Evolutionary conservation across 129 eudicot genomes (phyloP), one percentile per base, ranked within the genome.

Genomic region (Scalesia atractyloides): DNA sequence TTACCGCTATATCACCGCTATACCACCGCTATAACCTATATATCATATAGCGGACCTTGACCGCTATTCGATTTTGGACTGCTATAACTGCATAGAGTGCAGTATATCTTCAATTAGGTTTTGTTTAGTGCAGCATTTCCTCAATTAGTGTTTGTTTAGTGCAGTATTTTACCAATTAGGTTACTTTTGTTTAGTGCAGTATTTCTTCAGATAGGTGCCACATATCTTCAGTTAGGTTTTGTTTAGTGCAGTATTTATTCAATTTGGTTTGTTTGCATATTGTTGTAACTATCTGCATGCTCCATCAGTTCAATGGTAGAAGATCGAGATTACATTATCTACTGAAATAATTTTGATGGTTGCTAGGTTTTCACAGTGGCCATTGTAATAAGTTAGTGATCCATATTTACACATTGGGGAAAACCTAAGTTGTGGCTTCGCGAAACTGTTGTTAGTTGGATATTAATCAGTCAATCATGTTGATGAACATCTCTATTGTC

Each of bases 401-500:
- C 60, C 30, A 8, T 53, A 18, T 17, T 7, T 9, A 53, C 30
- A 53, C 46, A 41, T 41, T 18, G 56, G 56, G 20, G 10, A 41
- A 41, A 50, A 50, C 7, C 20, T n/a, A 50, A 50, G 56, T 50
- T 50, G 20, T 50, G 20, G 56, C 19, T 15, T 50, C 15, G 6
- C 10, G n/a, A 56, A 56, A 56, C 10, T 56, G 62, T 56, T 56
- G 9, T 19, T 30, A 30, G 44, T 5, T 60, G 19, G 66, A 30
- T n/a, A n/a, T n/a, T n/a, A 60, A 60, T 30, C 46, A 41, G 8
- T 41, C 46, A 41, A 7, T 41, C 44, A 60, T 60, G 66, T 56
- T 81, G 56, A 73, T 76, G 72, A 69, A 22, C 50, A 13, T 80
- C 24, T 84, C 59, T 73, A 33, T 53, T 77, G 73, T 73, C 91